These are phyloP conservation scores for Calycina marina DNA, from an alignment of 2,329 filamentous ascomycete genomes.

Conservation along the genomic window DNA sequence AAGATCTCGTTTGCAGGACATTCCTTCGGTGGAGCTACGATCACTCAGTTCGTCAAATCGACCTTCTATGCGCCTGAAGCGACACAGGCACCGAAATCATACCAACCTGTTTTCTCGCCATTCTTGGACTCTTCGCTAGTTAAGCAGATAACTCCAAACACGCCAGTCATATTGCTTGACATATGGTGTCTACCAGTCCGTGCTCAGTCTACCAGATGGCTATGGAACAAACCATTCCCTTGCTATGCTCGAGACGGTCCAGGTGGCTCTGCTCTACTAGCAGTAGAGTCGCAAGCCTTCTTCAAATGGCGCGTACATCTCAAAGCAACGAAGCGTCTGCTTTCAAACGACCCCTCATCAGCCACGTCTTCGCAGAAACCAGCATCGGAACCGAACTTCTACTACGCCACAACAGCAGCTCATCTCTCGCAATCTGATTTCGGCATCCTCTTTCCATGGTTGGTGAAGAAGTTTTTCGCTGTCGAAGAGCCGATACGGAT, in stretches of 20 bases:
- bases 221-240: slow-evolving; percentile 62
- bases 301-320: slow-evolving; percentile 65
- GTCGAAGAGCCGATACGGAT: slow-evolving; percentile 43
- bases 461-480: slow-evolving; percentile 42
- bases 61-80: slow-evolving; percentile 46
- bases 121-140: slow-evolving; percentile 38
- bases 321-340: slow-evolving; percentile 47
- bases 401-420: slow-evolving; percentile 59
- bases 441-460: slow-evolving; percentile 64
- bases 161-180: slow-evolving; percentile 57
- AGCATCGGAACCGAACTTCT: slow-evolving; percentile 44
- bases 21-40: slow-evolving; percentile 64
- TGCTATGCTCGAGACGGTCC: slow-evolving; percentile 40
- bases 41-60: slow-evolving; percentile 65
- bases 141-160: slow-evolving; percentile 52
- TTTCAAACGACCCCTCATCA: slow-evolving; percentile 40
- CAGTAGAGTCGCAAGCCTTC: slow-evolving; percentile 63
- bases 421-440: slow-evolving; percentile 78
- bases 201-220: slow-evolving; percentile 42
- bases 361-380: slow-evolving; percentile 16
- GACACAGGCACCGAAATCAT: slow-evolving; percentile 29
- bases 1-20: slow-evolving; percentile 65
- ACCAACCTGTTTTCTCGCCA: slow-evolving; percentile 48
- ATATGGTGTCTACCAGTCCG: slow-evolving; percentile 67
- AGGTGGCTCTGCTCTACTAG: slow-evolving; percentile 46